Conservation (phyloP, 1,284 basidiomycete genomes). For the Cryptococcus amylolentus region DNA sequence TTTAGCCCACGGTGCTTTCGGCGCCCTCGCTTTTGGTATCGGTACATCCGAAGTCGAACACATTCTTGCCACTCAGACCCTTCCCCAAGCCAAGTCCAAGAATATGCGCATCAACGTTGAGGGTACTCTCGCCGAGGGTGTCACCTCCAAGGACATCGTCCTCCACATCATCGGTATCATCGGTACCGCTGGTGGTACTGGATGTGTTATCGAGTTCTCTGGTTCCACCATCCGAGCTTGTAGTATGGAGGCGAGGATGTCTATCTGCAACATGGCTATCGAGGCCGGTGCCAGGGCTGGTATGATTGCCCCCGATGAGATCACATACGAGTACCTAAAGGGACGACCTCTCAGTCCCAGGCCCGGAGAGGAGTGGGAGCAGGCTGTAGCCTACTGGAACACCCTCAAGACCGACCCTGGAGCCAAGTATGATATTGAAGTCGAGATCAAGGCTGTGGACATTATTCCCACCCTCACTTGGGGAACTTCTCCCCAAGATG, state of each 20-base stretch:
- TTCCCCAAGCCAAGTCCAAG: slow-evolving; percentile 87
- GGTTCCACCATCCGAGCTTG: slow-evolving; percentile 86
- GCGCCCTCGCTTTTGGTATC: slow-evolving; percentile 92
- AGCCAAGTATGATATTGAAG: slow-evolving; percentile 83
- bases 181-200: slow-evolving; percentile 91
- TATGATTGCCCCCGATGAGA: slow-evolving; percentile 91
- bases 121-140: slow-evolving; percentile 78
- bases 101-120: slow-evolving; percentile 95
- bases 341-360: slow-evolving; percentile 77
- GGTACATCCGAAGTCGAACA: slow-evolving; percentile 97
- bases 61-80: slow-evolving; percentile 91
- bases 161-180: slow-evolving; percentile 91
- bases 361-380: slow-evolving; percentile 80
- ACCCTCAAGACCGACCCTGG: slow-evolving; percentile 79
- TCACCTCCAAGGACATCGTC: slow-evolving; percentile 91
- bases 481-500: slow-evolving; percentile 94
- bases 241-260: slow-evolving; percentile 95
- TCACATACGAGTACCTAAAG: slow-evolving; percentile 83
- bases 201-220: slow-evolving; percentile 88
- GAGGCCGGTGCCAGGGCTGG: slow-evolving; percentile 93
- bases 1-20: slow-evolving; percentile 88
- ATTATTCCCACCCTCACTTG: slow-evolving; percentile 94
- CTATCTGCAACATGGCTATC: slow-evolving; percentile 97
- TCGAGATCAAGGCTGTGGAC: slow-evolving; percentile 80
- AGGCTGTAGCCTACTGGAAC: slow-evolving; percentile 83